Conservation (phyloP, 768 basidiomycete species). For the Lactarius evosmus region DNA sequence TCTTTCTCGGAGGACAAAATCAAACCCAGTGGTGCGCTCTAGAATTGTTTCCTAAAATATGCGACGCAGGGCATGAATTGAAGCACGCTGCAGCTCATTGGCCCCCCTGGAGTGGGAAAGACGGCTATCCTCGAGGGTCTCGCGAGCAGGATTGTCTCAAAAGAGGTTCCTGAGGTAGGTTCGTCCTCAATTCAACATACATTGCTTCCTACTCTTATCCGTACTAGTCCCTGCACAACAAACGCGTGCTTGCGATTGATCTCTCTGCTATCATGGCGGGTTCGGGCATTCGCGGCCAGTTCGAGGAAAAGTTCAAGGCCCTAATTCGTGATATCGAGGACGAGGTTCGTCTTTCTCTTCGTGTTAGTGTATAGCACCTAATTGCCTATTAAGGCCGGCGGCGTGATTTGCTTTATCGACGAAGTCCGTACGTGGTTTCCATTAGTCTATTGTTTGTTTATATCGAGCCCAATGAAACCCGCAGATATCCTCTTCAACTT, state of each 20-base stretch:
- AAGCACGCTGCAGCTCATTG: slow-evolving; percentile 53
- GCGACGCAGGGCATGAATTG: background rate
- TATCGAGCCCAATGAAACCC: background rate
- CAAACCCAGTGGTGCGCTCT: slow-evolving; percentile 80
- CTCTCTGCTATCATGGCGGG: slow-evolving; percentile 83
- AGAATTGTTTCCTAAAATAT: background rate
- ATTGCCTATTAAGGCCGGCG: slow-evolving; percentile 47
- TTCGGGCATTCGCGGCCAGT: slow-evolving; percentile 87
- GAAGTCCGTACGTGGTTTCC: slow-evolving; percentile 71
- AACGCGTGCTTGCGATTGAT: slow-evolving; percentile 85
- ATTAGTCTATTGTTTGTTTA: background rate
- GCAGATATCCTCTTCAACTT: slow-evolving; percentile 79
- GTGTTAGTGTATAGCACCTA: slow-evolving; percentile 28
- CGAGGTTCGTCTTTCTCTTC: slow-evolving; percentile 46
- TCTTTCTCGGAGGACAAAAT: slow-evolving; percentile 84
- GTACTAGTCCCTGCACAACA: slow-evolving; percentile 72
- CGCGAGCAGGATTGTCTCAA: slow-evolving; percentile 80
- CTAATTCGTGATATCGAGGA: slow-evolving; percentile 88
- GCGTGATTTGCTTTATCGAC: slow-evolving; percentile 91
- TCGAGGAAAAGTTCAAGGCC: slow-evolving; percentile 91
- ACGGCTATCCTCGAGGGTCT: slow-evolving; percentile 90
- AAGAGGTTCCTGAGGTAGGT: slow-evolving; percentile 85
- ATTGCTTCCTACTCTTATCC: background rate
- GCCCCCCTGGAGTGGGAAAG: slow-evolving; percentile 89
- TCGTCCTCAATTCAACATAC: background rate